Base-by-base conservation (phyloP, 257 asterid genomes). In the Knoxia roxburghii region DNA sequence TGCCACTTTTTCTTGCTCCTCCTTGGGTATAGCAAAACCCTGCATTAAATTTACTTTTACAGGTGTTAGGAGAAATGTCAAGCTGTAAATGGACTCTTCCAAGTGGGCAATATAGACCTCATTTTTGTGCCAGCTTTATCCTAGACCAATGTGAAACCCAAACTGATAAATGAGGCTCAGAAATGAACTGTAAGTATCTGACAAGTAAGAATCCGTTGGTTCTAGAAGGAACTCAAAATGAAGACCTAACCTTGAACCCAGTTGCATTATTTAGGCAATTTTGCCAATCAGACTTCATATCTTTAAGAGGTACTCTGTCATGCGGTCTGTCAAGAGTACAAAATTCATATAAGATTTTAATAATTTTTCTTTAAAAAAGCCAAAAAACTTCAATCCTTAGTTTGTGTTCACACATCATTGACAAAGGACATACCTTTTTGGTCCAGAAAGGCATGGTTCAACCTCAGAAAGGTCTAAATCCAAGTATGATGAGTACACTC, bases 11-110 rank as follows among this genome's bases (percentile, higher is more conserved):
- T 81, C 95, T 70, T 86, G 98, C 65, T 82, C 78, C 72, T 87
- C 98, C 77, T 92, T 87, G 10, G 98, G 96, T 66, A 89, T 87
- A 55, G 95, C 96, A 77, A 89, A 92, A 9, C 98, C 98, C 98
- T 92, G 72, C 72, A 68, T 54, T 40, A 24, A 58, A 64, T 51
- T 60, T 40, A 30, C 30, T 51, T 20, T 60, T 55, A n/a, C 1
- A 1, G 49, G 59, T 29, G 41, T 57, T 45, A 68, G 46, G 12
- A 13, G 18, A 24, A 20, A 32, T 27, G 11, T 50, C 65, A 53
- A 41, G 63, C 26, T 39, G 11, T 45, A 58, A 21, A 51, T 15
- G 56, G 17, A 45, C 35, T 70, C 24, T 18, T 32, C 48, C 9
- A 7, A 35, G 26, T 17, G 24, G 1, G 37, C 24, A 21, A 2